Conservation (phyloP, 352 stramenopile genomes). For the Globisporangium yorkense region DNA sequence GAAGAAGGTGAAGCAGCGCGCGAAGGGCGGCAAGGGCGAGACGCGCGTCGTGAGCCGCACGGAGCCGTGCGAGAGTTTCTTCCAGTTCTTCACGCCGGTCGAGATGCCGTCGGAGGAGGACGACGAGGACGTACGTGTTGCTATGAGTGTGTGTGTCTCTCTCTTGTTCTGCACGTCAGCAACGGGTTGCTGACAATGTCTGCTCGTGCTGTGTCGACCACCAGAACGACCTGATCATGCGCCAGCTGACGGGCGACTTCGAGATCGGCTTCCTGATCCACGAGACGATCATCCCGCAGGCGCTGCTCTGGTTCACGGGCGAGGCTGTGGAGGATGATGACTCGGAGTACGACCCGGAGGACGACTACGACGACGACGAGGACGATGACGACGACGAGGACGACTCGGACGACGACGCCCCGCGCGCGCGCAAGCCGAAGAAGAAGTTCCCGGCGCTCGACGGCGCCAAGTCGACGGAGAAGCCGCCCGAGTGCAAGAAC, state of each 20-base stretch:
- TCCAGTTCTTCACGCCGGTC: conserved; percentile 82
- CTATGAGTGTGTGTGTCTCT: conserved; percentile 6
- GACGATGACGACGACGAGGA: conserved; percentile 37
- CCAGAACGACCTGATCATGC: conserved; percentile 77
- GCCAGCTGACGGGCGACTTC: conserved; percentile 77
- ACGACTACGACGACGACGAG: conserved; percentile 59
- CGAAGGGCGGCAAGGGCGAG: conserved; percentile 71
- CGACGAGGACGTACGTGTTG: conserved; percentile 60
- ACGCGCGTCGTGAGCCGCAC: conserved; percentile 73
- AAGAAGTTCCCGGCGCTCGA: conserved; percentile 79
- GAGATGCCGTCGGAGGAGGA: conserved; percentile 85
- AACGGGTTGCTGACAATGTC: conserved; percentile 3
- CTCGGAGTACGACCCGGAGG: conserved; percentile 79
- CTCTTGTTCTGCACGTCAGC: too few species aligned
- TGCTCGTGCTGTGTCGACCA: not conserved
- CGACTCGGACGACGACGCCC: conserved; percentile 47
- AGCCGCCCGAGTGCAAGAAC: conserved; percentile 88
- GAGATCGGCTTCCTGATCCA: conserved; percentile 86
- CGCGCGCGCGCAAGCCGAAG: conserved; percentile 39
- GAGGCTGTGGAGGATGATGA: conserved; percentile 72
- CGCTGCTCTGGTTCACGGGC: conserved; percentile 83
- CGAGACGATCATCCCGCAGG: conserved; percentile 85
- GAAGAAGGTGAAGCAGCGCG: conserved; percentile 86
- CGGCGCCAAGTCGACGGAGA: conserved; percentile 59
- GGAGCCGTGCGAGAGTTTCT: conserved; percentile 83